Conservation (phyloP, 73 alveolate species). For the Tetrahymena borealis region DNA sequence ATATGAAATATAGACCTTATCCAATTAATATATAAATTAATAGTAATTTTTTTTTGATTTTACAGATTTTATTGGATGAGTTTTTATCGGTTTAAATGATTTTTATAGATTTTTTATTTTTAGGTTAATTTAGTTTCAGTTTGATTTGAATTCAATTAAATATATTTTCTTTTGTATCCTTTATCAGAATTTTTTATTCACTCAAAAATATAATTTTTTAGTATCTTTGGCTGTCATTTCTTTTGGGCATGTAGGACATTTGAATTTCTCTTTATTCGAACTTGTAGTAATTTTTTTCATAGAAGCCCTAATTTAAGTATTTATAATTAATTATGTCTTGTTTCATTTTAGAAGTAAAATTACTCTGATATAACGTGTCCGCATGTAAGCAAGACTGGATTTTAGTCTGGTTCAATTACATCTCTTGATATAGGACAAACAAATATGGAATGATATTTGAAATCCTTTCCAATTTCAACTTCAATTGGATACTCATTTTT, state of each 20-base stretch:
- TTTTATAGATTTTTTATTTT: no score
- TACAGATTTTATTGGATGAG: no score
- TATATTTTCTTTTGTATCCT: no score
- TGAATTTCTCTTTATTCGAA: slow-evolving; percentile 47
- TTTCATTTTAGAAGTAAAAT: slow-evolving; percentile 55
- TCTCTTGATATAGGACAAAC: slow-evolving; percentile 96
- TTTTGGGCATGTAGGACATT: slow-evolving; percentile 81
- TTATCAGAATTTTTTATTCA: no score
- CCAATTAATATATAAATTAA: no score
- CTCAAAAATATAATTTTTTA: background rate
- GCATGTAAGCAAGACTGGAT: slow-evolving; percentile 85
- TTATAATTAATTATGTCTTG: background rate
- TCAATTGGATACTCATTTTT: slow-evolving; percentile 58
- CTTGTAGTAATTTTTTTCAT: slow-evolving; percentile 3
- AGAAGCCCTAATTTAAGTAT: background rate
- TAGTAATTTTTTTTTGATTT: no score
- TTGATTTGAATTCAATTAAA: no score
- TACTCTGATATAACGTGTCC: slow-evolving; percentile 94
- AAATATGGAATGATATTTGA: slow-evolving; percentile 82
- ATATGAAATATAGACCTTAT: no score
- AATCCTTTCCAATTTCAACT: slow-evolving; percentile 78
- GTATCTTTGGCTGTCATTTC: slow-evolving; percentile 44
- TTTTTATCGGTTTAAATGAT: no score
- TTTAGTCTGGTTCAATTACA: slow-evolving; percentile 70
- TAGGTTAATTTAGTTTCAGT: no score